Evolutionary conservation across 2,329 filamentous ascomycete genomes (phyloP).

Genomic region (Hymenoscyphus fraxineus): DNA sequence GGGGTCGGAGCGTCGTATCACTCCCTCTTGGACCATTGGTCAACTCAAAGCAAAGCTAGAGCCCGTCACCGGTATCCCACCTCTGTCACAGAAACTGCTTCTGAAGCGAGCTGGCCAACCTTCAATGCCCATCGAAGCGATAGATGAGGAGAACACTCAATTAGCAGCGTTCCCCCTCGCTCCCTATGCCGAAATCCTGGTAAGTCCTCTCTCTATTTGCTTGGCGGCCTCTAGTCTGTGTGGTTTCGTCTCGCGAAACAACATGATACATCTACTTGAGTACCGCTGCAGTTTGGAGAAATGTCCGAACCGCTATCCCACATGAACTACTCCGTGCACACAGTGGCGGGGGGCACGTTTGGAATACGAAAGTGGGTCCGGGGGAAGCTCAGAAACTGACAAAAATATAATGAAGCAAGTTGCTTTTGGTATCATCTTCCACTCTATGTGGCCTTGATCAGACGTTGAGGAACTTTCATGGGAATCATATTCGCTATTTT

Average conservation of each 20-base stretch:
- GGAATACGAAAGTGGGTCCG: neutral
- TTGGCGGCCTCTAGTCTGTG: neutral
- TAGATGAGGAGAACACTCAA: slow-evolving; percentile 67
- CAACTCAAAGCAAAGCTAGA: slow-evolving; percentile 86
- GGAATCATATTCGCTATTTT: neutral
- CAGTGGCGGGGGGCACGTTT: slow-evolving; percentile 5
- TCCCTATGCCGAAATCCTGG: slow-evolving; percentile 74
- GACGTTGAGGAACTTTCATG: neutral
- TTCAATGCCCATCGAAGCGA: slow-evolving; percentile 61
- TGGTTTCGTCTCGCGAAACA: slow-evolving; percentile 11
- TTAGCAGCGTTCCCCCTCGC: slow-evolving; percentile 64
- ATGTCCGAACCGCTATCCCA: slow-evolving; percentile 2
- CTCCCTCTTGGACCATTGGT: slow-evolving; percentile 83
- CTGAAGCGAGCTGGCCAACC: slow-evolving; percentile 63
- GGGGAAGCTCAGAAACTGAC: neutral
- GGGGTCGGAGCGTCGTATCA: slow-evolving; percentile 84
- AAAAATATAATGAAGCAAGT: neutral
- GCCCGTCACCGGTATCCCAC: slow-evolving; percentile 87
- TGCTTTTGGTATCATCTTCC: slow-evolving; percentile 3
- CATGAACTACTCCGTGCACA: slow-evolving; percentile 4
- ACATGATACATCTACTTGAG: slow-evolving; percentile 7
- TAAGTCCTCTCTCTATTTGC: slow-evolving; percentile 47
- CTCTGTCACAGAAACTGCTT: slow-evolving; percentile 69
- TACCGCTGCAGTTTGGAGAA: slow-evolving; percentile 9
- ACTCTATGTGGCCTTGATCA: neutral